Evolutionary conservation across 768 basidiomycete species (phyloP).

Genomic region (Gloeopeniophorella convolvens): DNA sequence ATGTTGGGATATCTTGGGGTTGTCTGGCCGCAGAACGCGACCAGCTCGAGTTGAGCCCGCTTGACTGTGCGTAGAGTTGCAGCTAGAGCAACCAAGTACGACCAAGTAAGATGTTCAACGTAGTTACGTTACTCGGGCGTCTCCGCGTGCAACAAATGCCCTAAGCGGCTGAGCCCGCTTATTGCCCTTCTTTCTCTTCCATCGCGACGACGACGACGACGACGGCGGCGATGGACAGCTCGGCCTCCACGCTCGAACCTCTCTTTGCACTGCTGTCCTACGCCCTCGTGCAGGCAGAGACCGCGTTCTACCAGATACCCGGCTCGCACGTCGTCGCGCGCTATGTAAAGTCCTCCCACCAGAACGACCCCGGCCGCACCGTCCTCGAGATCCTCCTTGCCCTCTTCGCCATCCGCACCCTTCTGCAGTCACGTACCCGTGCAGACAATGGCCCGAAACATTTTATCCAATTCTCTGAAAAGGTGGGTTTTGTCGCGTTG

Average conservation of each 20-base stretch:
- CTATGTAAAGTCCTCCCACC: constrained; percentile 91
- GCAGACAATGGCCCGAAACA: constrained; percentile 80
- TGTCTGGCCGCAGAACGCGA: neutral
- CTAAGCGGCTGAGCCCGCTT: no score
- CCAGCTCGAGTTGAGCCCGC: no score
- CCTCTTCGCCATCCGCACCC: constrained; percentile 81
- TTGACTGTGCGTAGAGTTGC: no score
- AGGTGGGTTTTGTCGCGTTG: constrained; percentile 41
- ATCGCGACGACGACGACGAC: constrained; percentile 15
- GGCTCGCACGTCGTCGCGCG: constrained; percentile 81
- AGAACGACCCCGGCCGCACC: constrained; percentile 91
- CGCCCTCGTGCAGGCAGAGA: constrained; percentile 51
- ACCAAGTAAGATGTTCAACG: no score
- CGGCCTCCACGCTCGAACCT: constrained; percentile 37
- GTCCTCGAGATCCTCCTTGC: constrained; percentile 84
- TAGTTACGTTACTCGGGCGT: no score
- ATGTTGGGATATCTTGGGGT: constrained; percentile 19
- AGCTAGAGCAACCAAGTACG: no score
- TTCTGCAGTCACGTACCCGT: constrained; percentile 85
- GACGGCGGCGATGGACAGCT: constrained; percentile 31
- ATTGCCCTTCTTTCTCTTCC: constrained; percentile 12
- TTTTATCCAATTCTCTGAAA: constrained; percentile 86
- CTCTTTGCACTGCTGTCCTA: constrained; percentile 62
- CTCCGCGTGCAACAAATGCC: no score
- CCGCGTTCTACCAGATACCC: constrained; percentile 66